These are phyloP conservation scores for Ascochyta clinopodiicola DNA, from an alignment of 2,329 filamentous ascomycete genomes.

Conservation along the genomic window DNA sequence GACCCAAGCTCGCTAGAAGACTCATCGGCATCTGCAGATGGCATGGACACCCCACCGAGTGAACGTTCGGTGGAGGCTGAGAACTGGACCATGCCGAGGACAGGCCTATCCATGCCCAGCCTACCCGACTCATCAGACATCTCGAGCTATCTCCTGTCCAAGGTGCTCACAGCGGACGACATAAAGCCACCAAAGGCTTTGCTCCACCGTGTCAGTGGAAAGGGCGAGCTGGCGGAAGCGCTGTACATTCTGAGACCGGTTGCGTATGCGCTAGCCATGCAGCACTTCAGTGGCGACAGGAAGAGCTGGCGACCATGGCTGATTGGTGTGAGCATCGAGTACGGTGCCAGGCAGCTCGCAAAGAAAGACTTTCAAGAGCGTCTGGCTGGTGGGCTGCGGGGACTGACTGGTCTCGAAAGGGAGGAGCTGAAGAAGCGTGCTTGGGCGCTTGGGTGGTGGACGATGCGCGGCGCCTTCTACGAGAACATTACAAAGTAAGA, in stretches of 20 bases:
- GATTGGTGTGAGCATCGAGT: slow-evolving; percentile 82
- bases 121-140: slow-evolving; percentile 84
- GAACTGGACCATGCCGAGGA: slow-evolving; percentile 91
- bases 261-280: slow-evolving; percentile 82
- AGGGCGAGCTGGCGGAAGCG: slow-evolving; percentile 85
- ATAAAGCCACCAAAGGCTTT: slow-evolving; percentile 90
- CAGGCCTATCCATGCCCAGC: slow-evolving; percentile 81
- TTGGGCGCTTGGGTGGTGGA: slow-evolving; percentile 94
- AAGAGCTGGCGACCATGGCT: slow-evolving; percentile 93
- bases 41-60: slow-evolving; percentile 55
- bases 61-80: slow-evolving; percentile 52
- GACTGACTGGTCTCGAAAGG: slow-evolving; percentile 80
- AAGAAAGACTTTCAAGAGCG: slow-evolving; percentile 69
- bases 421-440: slow-evolving; percentile 89
- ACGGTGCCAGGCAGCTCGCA: slow-evolving; percentile 83
- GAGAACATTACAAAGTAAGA: slow-evolving; percentile 79
- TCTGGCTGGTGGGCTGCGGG: slow-evolving; percentile 74
- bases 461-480: slow-evolving; percentile 96
- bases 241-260: slow-evolving; percentile 90
- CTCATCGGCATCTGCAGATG: slow-evolving; percentile 52
- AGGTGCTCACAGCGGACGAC: slow-evolving; percentile 93
- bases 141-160: slow-evolving; percentile 83
- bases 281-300: slow-evolving; percentile 73
- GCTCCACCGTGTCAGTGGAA: slow-evolving; percentile 75
- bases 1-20: slow-evolving; percentile 69